A percentile compares a stretch with the other conserved stretches of the same genome.
phyloP scores from a whole-genome alignment of 164 flowering plant species.

The Kalanchoe fedtschenkoi region DNA sequence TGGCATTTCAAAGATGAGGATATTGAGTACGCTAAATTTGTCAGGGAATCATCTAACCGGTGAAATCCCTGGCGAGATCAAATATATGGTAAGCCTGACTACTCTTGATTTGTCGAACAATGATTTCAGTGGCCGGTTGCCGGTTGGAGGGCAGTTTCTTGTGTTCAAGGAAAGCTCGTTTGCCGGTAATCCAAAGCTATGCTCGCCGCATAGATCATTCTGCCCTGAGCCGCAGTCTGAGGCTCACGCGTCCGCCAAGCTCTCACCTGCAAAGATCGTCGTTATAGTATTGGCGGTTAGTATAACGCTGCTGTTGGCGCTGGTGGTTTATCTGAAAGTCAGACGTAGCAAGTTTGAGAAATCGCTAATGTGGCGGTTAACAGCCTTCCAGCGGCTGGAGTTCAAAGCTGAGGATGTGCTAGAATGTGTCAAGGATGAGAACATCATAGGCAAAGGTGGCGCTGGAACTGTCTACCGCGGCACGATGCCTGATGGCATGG shows the following conservation, averaged over 20 bases:
- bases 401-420: slow-evolving; percentile 73
- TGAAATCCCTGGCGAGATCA: slow-evolving; percentile 43
- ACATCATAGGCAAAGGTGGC: slow-evolving; percentile 89
- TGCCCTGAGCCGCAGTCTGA: slow-evolving; percentile 17
- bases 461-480: slow-evolving; percentile 92
- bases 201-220: slow-evolving; percentile 17
- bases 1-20: slow-evolving; percentile 24
- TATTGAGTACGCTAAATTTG: slow-evolving; percentile 39
- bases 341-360: slow-evolving; percentile 20
- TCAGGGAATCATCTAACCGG: slow-evolving; percentile 57
- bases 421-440: slow-evolving; percentile 76
- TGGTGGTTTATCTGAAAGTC: slow-evolving; percentile 11
- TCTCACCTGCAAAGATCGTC: slow-evolving; percentile 14
- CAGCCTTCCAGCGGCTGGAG: slow-evolving; percentile 60
- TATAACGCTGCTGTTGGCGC: slow-evolving; percentile 11
- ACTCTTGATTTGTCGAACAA: slow-evolving; percentile 66
- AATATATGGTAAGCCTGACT: slow-evolving; percentile 49
- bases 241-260: neutral
- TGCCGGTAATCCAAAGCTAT: slow-evolving; percentile 65
- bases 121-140: slow-evolving; percentile 47
- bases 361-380: slow-evolving; percentile 61
- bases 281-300: slow-evolving; percentile 16
- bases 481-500: slow-evolving; percentile 51
- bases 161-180: slow-evolving; percentile 51
- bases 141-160: slow-evolving; percentile 50